These are phyloP conservation scores for Pilatotrama ljubarskyi DNA, from an alignment of 768 basidiomycete species.

Conservation along the genomic window DNA sequence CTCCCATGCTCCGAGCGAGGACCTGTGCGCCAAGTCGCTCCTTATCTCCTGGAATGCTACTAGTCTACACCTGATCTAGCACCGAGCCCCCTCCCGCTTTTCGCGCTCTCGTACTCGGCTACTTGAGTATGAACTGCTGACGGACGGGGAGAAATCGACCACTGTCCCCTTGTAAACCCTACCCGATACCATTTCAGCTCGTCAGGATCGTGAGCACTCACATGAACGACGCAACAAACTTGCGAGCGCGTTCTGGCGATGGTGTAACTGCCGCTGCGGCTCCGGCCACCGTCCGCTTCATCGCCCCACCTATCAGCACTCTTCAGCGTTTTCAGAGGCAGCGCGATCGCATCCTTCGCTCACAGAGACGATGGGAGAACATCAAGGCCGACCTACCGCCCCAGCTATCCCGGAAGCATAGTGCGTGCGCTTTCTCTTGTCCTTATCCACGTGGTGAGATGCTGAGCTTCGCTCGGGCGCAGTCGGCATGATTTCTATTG, in stretches of 20 bases:
- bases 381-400: slow-evolving; percentile 31
- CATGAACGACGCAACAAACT: too few species aligned
- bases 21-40: too few species aligned
- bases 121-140: too few species aligned
- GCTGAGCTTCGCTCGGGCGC: not conserved
- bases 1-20: too few species aligned
- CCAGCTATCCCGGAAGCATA: slow-evolving; percentile 29
- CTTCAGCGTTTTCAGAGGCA: slow-evolving; percentile 14
- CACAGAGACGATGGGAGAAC: slow-evolving; percentile 29
- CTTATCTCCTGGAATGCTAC: too few species aligned
- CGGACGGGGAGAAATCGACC: too few species aligned
- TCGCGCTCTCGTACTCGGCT: too few species aligned
- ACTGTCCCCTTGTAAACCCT: too few species aligned
- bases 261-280: too few species aligned
- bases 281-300: slow-evolving; percentile 3
- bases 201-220: not conserved
- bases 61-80: too few species aligned
- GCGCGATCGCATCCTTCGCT: slow-evolving; percentile 24
- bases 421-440: slow-evolving; percentile 7
- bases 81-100: too few species aligned
- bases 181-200: too few species aligned
- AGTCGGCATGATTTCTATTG: slow-evolving; percentile 33
- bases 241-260: not conserved
- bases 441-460: not conserved
- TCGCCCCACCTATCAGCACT: not conserved